Evolutionary conservation across 163 green algal genomes (phyloP).

Genomic region (Chlorella variabilis): DNA sequence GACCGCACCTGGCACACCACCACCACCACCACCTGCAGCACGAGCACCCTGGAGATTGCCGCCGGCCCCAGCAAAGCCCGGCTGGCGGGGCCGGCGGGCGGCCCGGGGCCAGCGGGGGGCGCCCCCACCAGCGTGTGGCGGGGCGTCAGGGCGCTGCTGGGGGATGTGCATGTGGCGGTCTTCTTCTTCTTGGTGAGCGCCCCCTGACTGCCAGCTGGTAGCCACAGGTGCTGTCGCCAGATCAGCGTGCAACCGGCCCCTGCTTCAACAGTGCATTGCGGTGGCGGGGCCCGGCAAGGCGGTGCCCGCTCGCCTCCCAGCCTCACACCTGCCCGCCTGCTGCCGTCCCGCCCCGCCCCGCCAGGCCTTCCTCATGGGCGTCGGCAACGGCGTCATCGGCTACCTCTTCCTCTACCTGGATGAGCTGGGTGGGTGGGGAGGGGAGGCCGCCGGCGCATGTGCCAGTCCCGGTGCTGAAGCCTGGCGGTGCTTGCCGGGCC

Average conservation of each 20-base stretch:
- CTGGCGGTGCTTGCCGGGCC: not conserved
- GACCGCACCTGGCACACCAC: not conserved
- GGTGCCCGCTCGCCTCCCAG: no score
- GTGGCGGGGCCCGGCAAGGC: no score
- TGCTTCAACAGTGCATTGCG: no score
- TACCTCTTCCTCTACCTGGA: constrained; percentile 55
- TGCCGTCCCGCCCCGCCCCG: no score
- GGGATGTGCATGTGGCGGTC: not conserved
- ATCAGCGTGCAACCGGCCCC: no score
- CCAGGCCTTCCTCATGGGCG: constrained; percentile 36
- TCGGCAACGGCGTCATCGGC: constrained; percentile 49
- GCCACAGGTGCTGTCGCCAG: no score
- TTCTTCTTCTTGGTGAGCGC: constrained; percentile 37
- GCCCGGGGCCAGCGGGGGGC: no score
- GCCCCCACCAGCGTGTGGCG: constrained; percentile 1
- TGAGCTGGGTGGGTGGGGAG: constrained; percentile 34
- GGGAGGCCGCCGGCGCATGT: not conserved
- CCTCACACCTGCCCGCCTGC: no score
- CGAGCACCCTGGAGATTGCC: constrained; percentile 5
- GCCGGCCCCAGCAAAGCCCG: not conserved
- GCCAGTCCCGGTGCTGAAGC: not conserved
- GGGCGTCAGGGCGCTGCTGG: constrained; percentile 11
- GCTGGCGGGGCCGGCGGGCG: not conserved
- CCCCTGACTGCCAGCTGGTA: no score
- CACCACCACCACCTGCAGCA: no score